Percentiles rank a stretch among this genome's conserved stretches.
Conservation (phyloP, 192 early-diverging fungal species). For the Umbelopsis sp. region DNA sequence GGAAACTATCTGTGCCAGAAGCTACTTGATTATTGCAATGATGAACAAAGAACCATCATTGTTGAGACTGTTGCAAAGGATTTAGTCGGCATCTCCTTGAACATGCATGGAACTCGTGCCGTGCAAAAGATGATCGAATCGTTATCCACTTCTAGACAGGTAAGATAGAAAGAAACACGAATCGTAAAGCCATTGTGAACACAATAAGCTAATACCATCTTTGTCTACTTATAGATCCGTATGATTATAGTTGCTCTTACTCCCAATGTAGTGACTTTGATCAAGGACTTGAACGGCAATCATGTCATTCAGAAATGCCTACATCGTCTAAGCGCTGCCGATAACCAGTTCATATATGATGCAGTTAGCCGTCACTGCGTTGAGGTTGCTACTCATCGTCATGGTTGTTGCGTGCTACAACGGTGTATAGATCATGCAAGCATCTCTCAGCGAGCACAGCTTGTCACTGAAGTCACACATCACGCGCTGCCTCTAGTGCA, state of each 20-base stretch:
- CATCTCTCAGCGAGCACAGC: constrained; percentile 61
- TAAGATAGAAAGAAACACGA: constrained; percentile 15
- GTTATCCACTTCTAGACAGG: constrained; percentile 63
- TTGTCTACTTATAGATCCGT: constrained; percentile 53
- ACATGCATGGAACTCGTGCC: constrained; percentile 93
- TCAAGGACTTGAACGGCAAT: constrained; percentile 91
- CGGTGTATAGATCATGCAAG: constrained; percentile 87
- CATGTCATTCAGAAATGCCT: constrained; percentile 94
- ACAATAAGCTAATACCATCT: background rate
- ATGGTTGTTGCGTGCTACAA: constrained; percentile 92
- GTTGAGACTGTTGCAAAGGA: constrained; percentile 74
- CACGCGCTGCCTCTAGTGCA: constrained; percentile 79
- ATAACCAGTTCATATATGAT: constrained; percentile 90
- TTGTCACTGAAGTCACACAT: constrained; percentile 76
- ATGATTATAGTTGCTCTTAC: constrained; percentile 69
- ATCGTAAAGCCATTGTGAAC: background rate
- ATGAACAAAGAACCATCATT: constrained; percentile 74
- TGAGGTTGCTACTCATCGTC: constrained; percentile 88
- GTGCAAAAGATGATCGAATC: constrained; percentile 91
- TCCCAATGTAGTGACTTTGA: constrained; percentile 75
- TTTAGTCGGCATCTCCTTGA: constrained; percentile 78
- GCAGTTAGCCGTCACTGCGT: constrained; percentile 75
- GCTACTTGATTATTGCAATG: constrained; percentile 79
- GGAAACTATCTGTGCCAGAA: constrained; percentile 94
- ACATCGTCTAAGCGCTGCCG: constrained; percentile 65